Conservation (phyloP, 1,284 basidiomycete genomes). For the Irpex rosettiformis region DNA sequence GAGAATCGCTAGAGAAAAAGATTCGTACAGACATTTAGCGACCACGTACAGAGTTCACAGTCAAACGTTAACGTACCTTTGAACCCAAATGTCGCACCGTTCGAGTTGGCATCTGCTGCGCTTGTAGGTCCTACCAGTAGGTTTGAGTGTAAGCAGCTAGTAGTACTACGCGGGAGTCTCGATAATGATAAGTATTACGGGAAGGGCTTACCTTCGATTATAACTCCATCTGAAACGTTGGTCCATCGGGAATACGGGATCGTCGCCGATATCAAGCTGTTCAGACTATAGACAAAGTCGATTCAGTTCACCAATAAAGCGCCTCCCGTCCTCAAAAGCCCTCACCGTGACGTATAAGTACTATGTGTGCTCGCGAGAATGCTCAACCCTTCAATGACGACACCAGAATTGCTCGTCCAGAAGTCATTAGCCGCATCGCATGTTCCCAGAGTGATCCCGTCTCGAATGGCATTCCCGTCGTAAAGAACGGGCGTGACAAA, state of each 20-base stretch:
- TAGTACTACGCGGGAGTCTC: too few species aligned
- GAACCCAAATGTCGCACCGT: not conserved
- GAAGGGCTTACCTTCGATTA: not conserved
- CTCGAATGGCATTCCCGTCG: slow-evolving; percentile 1
- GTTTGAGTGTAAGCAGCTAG: too few species aligned
- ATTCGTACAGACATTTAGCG: not conserved
- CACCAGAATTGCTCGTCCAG: not conserved
- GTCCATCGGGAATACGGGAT: not conserved
- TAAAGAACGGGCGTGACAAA: slow-evolving; percentile 4
- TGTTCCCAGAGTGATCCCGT: slow-evolving; percentile 1
- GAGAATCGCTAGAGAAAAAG: not conserved
- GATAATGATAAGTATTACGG: not conserved
- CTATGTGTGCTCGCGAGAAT: not conserved
- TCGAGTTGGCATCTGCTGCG: not conserved
- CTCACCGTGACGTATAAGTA: not conserved
- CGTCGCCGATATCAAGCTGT: not conserved
- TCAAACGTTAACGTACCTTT: not conserved
- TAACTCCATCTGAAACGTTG: not conserved
- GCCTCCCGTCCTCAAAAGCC: not conserved
- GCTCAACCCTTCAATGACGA: not conserved
- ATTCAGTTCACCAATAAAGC: not conserved
- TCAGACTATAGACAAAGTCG: not conserved
- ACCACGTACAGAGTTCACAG: not conserved
- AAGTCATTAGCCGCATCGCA: not conserved
- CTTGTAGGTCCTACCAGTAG: not conserved